phyloP scores from a whole-genome alignment of 148 eudicot genomes.

The Dysphania ambrosioides region DNA sequence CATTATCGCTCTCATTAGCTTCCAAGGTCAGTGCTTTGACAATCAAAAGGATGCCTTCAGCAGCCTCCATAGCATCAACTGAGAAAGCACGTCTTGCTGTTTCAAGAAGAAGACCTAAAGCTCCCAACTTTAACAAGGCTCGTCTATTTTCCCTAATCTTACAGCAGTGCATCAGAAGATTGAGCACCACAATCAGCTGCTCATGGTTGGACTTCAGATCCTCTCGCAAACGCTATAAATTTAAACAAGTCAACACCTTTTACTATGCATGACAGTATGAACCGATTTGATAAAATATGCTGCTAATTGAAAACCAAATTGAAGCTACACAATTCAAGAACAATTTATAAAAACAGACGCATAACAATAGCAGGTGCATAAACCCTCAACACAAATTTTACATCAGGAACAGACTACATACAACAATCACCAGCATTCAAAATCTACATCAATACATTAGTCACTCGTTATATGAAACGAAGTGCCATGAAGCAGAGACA shows the following conservation, averaged over 20 bases:
- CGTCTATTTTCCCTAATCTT: constrained; percentile 90
- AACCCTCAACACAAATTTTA: not conserved
- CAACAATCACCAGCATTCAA: not conserved
- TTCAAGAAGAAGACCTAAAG: constrained; percentile 84
- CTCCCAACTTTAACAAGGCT: constrained; percentile 76
- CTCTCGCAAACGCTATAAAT: constrained; percentile 68
- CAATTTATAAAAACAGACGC: not conserved
- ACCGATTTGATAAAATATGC: not conserved
- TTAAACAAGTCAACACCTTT: constrained; percentile 6
- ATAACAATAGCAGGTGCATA: not conserved
- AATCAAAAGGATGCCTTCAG: constrained; percentile 95
- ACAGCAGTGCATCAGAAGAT: constrained; percentile 92
- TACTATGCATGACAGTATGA: not conserved
- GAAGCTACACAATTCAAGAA: not conserved
- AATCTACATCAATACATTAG: not conserved
- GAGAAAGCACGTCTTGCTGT: constrained; percentile 97
- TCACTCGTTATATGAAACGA: not conserved
- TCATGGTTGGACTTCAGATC: constrained; percentile 94
- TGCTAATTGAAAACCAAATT: not conserved
- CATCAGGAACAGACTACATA: not conserved
- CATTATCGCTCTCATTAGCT: constrained; percentile 90
- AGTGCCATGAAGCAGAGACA: not conserved
- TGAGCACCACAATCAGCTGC: constrained; percentile 81
- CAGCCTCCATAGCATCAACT: constrained; percentile 99
- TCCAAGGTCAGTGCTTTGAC: constrained; percentile 94